These are phyloP conservation scores for Noccaea bulbosa DNA, from an alignment of 345 rosid genomes.

Conservation along the genomic window DNA sequence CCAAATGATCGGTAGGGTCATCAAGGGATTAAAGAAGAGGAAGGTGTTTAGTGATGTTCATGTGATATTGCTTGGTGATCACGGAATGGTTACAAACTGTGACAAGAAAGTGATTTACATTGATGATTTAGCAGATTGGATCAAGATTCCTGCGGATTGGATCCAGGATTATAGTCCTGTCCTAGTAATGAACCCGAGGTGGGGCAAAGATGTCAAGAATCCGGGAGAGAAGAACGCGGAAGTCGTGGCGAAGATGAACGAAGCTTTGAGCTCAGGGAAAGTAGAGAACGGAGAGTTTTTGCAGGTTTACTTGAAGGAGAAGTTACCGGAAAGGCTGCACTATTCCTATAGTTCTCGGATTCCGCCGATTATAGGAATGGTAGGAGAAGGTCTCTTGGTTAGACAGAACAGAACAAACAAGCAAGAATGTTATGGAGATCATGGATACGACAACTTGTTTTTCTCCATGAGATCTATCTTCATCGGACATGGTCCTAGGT, in stretches of 20 bases:
- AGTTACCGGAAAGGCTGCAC: constrained; percentile 76
- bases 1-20: constrained; percentile 73
- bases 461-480: constrained; percentile 94
- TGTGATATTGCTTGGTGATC: constrained; percentile 85
- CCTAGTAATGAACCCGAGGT: constrained; percentile 72
- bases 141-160: constrained; percentile 67
- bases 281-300: constrained; percentile 70
- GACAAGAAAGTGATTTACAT: constrained; percentile 66
- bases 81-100: constrained; percentile 92
- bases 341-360: constrained; percentile 70
- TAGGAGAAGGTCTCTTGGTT: constrained; percentile 74
- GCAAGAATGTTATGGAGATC: constrained; percentile 82
- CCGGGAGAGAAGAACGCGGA: constrained; percentile 35
- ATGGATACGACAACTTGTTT: constrained; percentile 81
- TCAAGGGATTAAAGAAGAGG: constrained; percentile 74
- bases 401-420: constrained; percentile 58
- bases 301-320: constrained; percentile 74
- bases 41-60: constrained; percentile 73
- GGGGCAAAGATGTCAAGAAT: constrained; percentile 45
- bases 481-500: constrained; percentile 85
- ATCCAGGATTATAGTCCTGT: constrained; percentile 63
- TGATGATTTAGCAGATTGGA: constrained; percentile 73
- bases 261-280: constrained; percentile 67
- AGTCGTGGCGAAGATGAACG: constrained; percentile 73
- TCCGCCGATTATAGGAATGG: constrained; percentile 72